Evolutionary conservation across 495 filamentous ascomycete genomes (phyloP), one percentile per base, ranked within the genome.

Genomic region (Neurospora pannonica): DNA sequence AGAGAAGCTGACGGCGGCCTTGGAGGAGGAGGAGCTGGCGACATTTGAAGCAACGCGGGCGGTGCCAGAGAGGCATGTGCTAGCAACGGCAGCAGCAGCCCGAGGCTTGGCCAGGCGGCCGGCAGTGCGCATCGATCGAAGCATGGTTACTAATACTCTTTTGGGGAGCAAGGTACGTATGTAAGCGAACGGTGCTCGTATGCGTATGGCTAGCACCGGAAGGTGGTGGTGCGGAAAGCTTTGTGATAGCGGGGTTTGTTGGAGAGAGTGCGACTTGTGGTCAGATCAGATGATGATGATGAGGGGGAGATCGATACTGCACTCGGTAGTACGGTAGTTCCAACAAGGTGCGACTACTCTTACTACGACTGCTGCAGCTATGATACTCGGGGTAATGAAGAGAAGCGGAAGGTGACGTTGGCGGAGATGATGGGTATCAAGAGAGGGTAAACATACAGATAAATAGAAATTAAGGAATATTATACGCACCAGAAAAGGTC

Each of bases 101-200:
- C 84, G 85, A 84, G 83, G 84, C 77, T 79, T 77, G 78, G 79
- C 76, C 38, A 81, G 38, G 72, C 77, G 78, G 77, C 80, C 81
- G 77, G 80, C 78, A 78, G 77, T 73, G 78, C 82, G 80, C 77
- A 84, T 81, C 75, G 84, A 84, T 81, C 84, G 83, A 78, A 84
- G 79, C 84, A 86, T 86, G 80, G 70, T 79, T 62, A 62, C 54
- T 34, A 62, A 31, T 62, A 62, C 13, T 62, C 48, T 60, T 28
- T 60, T 60, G 24, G 46, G 46, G 42, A 46, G 43, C 19, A 43
- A 43, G 42, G 10, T 54, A 24, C 28, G 24, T 62, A 28, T 67
- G 54, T 67, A 67, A 67, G 54, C 54, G 54, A 67, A 28, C 28
- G 0, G 28, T 67, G 54, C 54, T 36, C 54, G 54, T 62, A 19